Evolutionary conservation across 345 rosid genomes (phyloP).

Genomic region (Salix brachista): DNA sequence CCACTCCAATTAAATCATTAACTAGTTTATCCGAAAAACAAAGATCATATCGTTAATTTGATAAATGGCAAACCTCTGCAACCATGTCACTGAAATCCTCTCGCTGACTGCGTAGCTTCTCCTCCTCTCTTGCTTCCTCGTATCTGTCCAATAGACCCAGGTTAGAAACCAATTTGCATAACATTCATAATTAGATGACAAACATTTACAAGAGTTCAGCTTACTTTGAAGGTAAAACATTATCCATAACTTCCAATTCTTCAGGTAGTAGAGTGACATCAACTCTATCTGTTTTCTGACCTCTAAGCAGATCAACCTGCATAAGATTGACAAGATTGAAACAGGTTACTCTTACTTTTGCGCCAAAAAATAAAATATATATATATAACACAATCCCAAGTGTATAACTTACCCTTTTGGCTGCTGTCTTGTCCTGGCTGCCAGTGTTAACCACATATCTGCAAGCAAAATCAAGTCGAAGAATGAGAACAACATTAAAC

Average conservation of each 20-base stretch:
- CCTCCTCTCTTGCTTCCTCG: conserved; percentile 98
- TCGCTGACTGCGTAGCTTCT: conserved; percentile 82
- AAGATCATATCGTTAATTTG: not conserved
- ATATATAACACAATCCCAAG: not conserved
- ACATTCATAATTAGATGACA: not conserved
- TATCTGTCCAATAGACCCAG: conserved; percentile 45
- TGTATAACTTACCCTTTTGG: conserved; percentile 72
- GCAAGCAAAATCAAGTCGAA: conserved; percentile 9
- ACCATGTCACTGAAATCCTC: conserved; percentile 99
- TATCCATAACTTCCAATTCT: conserved; percentile 83
- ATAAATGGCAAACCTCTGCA: conserved; percentile 61
- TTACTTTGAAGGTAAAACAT: conserved; percentile 93
- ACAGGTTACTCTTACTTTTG: not conserved
- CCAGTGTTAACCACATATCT: conserved; percentile 71
- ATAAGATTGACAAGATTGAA: not conserved
- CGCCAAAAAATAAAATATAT: not conserved
- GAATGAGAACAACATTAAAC: not conserved
- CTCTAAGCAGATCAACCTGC: conserved; percentile 94
- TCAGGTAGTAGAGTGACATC: conserved; percentile 89
- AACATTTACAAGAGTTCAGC: conserved; percentile 16
- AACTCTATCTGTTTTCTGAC: conserved; percentile 87
- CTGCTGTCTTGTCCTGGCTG: conserved; percentile 73
- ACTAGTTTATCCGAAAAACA: not conserved
- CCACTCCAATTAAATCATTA: not conserved
- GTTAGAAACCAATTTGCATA: not conserved